Conservation (phyloP, 2,329 filamentous ascomycete genomes). For the Beauveria medogensis region DNA sequence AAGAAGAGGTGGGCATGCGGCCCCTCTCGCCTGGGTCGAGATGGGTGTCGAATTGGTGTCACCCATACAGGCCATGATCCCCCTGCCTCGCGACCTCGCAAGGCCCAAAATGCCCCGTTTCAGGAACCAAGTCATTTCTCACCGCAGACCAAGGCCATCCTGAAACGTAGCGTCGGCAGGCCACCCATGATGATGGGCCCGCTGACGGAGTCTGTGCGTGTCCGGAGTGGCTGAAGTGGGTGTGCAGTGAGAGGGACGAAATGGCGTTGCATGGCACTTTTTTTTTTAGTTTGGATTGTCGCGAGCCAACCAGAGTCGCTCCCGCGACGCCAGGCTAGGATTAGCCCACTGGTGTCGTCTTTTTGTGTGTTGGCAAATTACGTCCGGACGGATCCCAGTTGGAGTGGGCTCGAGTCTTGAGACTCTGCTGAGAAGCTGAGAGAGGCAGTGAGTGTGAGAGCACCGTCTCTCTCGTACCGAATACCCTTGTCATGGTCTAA, state of each 20-base stretch:
- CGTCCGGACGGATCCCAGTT: background rate
- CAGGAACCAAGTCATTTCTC: conserved; percentile 23
- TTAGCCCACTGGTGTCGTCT: background rate
- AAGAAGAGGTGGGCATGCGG: conserved; percentile 8
- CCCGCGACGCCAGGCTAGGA: background rate
- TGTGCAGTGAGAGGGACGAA: conserved; percentile 2
- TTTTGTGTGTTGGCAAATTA: background rate
- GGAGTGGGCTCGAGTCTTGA: background rate
- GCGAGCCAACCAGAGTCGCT: background rate
- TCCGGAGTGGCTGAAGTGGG: background rate
- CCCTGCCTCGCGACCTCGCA: conserved; percentile 11
- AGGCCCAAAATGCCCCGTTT: conserved; percentile 17
- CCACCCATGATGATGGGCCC: conserved; percentile 11
- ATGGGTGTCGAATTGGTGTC: conserved; percentile 13
- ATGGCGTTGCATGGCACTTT: background rate
- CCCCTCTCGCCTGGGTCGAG: conserved; percentile 11
- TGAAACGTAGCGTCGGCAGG: conserved; percentile 19
- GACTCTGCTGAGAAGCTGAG: background rate
- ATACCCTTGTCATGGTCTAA: background rate
- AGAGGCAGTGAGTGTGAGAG: too few relatives aligned
- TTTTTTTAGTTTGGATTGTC: conserved; percentile 6
- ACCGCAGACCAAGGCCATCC: conserved; percentile 19
- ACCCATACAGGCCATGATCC: conserved; percentile 6
- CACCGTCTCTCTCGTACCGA: background rate
- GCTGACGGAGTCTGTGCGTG: conserved; percentile 12